A percentile compares a stretch with the other conserved stretches of the same genome.
Conservation (phyloP, 2,329 filamentous ascomycete genomes). For the Penicillium sp. region DNA sequence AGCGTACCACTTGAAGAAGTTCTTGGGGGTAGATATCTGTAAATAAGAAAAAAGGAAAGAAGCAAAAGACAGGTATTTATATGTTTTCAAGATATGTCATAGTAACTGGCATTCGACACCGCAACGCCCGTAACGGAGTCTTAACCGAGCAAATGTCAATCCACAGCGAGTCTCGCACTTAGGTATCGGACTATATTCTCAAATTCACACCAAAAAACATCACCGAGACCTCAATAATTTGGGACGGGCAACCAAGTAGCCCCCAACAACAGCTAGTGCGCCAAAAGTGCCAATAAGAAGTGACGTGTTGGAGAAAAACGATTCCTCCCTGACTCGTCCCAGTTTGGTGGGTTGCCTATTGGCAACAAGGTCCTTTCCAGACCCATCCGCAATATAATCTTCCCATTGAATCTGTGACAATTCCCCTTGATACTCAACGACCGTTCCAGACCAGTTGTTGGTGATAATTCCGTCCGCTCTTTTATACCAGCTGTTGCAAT, state of each 20-base stretch:
- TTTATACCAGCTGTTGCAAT: conserved; percentile 60
- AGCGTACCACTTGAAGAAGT: too few relatives aligned
- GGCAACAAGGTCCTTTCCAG: conserved; percentile 22
- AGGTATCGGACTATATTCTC: background rate
- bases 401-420: conserved; percentile 32
- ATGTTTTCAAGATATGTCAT: too few relatives aligned
- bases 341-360: conserved; percentile 27
- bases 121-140: too few relatives aligned
- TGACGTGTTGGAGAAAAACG: conserved; percentile 30
- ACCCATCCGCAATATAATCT: conserved; percentile 31
- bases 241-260: conserved; percentile 11
- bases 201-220: background rate
- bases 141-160: too few relatives aligned
- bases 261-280: conserved; percentile 59
- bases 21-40: too few relatives aligned
- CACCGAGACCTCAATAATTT: background rate
- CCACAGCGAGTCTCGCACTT: too few relatives aligned
- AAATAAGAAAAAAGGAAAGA: too few relatives aligned
- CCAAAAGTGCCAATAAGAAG: conserved; percentile 72
- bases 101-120: too few relatives aligned
- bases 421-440: conserved; percentile 56
- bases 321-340: conserved; percentile 39
- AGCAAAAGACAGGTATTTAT: too few relatives aligned
- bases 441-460: conserved; percentile 59
- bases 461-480: conserved; percentile 55